A percentile compares a stretch with the other conserved stretches of the same genome.
phyloP scores from a whole-genome alignment of 1,284 basidiomycete genomes.

The Coniophora puteana region DNA sequence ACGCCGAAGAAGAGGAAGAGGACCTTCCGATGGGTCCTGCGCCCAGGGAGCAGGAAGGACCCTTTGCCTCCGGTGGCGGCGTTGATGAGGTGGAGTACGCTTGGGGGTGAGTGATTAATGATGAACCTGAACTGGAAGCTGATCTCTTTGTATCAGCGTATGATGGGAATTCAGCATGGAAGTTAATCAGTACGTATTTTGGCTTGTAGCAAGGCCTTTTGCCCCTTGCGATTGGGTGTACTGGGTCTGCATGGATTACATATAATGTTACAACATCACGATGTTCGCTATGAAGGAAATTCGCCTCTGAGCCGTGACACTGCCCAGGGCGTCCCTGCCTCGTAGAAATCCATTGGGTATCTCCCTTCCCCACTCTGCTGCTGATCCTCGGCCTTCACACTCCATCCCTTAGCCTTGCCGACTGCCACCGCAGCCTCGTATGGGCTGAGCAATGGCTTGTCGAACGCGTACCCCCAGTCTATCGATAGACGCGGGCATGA shows the following conservation, averaged over 20 bases:
- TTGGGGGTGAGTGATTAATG: conserved; percentile 58
- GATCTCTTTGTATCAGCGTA: too few relatives aligned
- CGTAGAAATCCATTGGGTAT: conserved; percentile 98
- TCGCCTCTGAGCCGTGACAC: conserved; percentile 46
- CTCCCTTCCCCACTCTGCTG: too few relatives aligned
- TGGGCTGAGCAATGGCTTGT: conserved; percentile 84
- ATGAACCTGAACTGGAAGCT: background rate
- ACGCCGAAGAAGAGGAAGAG: conserved; percentile 60
- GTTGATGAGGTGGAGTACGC: conserved; percentile 88
- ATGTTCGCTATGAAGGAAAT: conserved; percentile 17
- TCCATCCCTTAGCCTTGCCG: conserved; percentile 68
- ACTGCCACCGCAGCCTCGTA: conserved; percentile 93
- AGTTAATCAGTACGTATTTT: too few relatives aligned
- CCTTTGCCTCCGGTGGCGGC: conserved; percentile 72
- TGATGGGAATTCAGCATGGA: too few relatives aligned
- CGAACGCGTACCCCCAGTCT: conserved; percentile 98
- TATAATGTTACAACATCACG: too few relatives aligned
- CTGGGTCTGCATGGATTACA: too few relatives aligned
- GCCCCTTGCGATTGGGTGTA: too few relatives aligned
- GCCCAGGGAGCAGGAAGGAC: conserved; percentile 67
- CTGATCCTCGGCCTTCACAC: too few relatives aligned
- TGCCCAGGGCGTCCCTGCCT: conserved; percentile 74
- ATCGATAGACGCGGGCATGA: conserved; percentile 95
- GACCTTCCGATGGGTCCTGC: conserved; percentile 68
- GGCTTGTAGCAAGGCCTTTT: too few relatives aligned